phyloP scores from a whole-genome alignment of 2,329 filamentous ascomycete species.

The Alternaria brassicicola region DNA sequence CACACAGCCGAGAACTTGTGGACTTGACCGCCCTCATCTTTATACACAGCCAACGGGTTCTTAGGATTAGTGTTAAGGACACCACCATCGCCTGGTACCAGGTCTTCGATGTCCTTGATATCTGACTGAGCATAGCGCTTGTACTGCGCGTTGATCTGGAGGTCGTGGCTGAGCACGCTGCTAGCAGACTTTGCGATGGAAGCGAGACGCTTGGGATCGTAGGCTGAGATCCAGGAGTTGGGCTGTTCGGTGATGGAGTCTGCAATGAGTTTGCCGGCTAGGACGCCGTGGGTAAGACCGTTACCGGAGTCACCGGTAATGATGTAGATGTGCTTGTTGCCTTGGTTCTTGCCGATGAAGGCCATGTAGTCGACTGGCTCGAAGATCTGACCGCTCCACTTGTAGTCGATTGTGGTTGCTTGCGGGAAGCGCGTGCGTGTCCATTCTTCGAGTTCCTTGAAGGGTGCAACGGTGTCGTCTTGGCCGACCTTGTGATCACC shows the following conservation, averaged over 20 bases:
- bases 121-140: slow-evolving; percentile 61
- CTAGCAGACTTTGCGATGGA: slow-evolving; percentile 55
- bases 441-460: slow-evolving; percentile 61
- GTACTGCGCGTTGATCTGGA: slow-evolving; percentile 63
- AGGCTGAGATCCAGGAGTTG: slow-evolving; percentile 59
- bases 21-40: slow-evolving; percentile 60
- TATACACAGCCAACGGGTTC: slow-evolving; percentile 63
- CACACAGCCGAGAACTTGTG: slow-evolving; percentile 61
- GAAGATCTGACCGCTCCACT: slow-evolving; percentile 64
- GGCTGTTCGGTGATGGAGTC: slow-evolving; percentile 59
- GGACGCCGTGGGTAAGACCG: slow-evolving; percentile 62
- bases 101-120: slow-evolving; percentile 63
- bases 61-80: slow-evolving; percentile 57
- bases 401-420: slow-evolving; percentile 59
- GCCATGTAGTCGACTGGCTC: slow-evolving; percentile 63
- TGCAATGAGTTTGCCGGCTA: slow-evolving; percentile 60
- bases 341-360: slow-evolving; percentile 63
- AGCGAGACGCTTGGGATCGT: slow-evolving; percentile 57
- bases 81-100: slow-evolving; percentile 57
- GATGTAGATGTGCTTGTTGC: slow-evolving; percentile 59
- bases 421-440: slow-evolving; percentile 60
- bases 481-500: slow-evolving; percentile 66
- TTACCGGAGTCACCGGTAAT: slow-evolving; percentile 65
- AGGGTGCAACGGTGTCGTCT: slow-evolving; percentile 54
- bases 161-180: slow-evolving; percentile 57